A percentile compares a stretch with the other conserved stretches of the same genome.
Evolutionary conservation across 148 eudicot genomes (phyloP).

Genomic region (Diospyros lotus): DNA sequence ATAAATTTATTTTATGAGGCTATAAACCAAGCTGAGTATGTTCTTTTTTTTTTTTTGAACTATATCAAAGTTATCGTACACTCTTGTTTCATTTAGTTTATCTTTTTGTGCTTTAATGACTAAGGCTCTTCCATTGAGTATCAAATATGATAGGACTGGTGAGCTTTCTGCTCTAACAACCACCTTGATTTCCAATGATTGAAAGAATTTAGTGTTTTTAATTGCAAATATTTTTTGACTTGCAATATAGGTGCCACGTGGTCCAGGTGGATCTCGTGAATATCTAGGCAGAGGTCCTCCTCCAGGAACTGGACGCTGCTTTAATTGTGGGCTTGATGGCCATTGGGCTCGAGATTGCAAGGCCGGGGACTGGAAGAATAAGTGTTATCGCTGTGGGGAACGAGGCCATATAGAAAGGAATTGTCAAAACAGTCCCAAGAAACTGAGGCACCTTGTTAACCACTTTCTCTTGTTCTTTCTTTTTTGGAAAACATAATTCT

Average conservation of each 20-base stretch:
- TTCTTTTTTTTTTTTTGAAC: not conserved
- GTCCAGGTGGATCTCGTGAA: constrained; percentile 61
- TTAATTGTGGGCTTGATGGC: constrained; percentile 95
- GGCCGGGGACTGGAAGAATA: constrained; percentile 90
- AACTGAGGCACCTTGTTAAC: constrained; percentile 24
- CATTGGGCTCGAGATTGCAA: constrained; percentile 97
- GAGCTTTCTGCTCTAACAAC: too few relatives aligned
- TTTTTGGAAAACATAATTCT: not conserved
- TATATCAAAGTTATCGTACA: not conserved
- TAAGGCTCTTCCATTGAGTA: not conserved
- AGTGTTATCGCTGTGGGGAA: constrained; percentile 77
- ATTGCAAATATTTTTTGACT: not conserved
- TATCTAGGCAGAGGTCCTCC: constrained; percentile 78
- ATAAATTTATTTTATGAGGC: not conserved
- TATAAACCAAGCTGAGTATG: not conserved
- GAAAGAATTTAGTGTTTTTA: not conserved
- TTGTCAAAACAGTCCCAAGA: constrained; percentile 69
- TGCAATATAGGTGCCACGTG: constrained; percentile 50
- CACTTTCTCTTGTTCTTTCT: not conserved
- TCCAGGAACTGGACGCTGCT: constrained; percentile 89
- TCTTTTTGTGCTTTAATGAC: not conserved
- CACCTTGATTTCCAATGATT: not conserved
- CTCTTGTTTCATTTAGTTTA: not conserved
- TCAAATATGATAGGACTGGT: too few relatives aligned
- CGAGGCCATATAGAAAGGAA: constrained; percentile 73